phyloP scores from a whole-genome alignment of 1,284 basidiomycete species.

The Bondarzewia mesenterica region DNA sequence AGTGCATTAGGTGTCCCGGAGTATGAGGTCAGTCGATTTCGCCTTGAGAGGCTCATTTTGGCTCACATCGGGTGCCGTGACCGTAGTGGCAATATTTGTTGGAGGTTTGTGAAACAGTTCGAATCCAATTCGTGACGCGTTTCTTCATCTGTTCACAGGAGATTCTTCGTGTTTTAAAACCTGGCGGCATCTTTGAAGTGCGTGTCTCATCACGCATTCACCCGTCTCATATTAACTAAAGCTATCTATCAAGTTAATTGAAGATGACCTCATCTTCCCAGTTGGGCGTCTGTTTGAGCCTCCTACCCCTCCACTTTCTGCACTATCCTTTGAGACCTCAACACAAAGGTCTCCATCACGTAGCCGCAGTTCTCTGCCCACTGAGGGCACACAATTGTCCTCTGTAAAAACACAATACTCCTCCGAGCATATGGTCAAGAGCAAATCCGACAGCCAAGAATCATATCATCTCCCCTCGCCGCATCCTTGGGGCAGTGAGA shows the following conservation, averaged over 20 bases:
- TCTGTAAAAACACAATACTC: background rate
- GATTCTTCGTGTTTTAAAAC: conserved; percentile 52
- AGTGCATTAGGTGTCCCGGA: conserved; percentile 10
- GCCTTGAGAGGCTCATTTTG: background rate
- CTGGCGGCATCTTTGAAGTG: conserved; percentile 59
- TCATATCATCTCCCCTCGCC: background rate
- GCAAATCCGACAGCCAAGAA: conserved; percentile 2
- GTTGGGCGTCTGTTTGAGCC: conserved; percentile 29
- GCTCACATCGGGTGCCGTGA: conserved; percentile 7
- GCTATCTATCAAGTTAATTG: conserved; percentile 42
- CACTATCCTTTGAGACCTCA: background rate
- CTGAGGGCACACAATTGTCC: background rate
- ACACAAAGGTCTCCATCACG: background rate
- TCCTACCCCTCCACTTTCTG: background rate
- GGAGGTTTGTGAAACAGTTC: conserved; percentile 4
- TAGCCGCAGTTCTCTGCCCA: conserved; percentile 1
- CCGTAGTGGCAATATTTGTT: conserved; percentile 11
- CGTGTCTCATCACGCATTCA: background rate
- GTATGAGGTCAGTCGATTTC: conserved; percentile 9
- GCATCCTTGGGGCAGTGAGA: conserved; percentile 2
- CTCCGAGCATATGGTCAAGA: background rate
- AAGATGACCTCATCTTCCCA: conserved; percentile 68
- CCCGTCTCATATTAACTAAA: conserved; percentile 6
- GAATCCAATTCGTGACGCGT: background rate
- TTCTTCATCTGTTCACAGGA: conserved; percentile 36